Base-by-base conservation (phyloP, 495 filamentous ascomycete genomes). In the Daldinia loculata region DNA sequence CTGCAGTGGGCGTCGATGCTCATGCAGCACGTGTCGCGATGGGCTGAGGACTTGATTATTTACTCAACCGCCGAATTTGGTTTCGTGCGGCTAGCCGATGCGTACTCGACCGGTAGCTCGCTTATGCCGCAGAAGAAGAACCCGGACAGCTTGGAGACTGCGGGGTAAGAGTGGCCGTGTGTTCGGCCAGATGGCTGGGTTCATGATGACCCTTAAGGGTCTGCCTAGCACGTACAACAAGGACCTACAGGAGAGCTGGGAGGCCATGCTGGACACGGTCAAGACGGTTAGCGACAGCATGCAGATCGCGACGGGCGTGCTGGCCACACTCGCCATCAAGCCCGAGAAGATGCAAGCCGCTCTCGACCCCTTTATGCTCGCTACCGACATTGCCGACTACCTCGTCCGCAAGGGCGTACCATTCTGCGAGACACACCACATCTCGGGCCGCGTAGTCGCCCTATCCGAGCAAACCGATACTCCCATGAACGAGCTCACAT, bases 161-260 rank as follows among this genome's bases (percentile, higher is more conserved):
- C 87, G 95, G 5, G 95, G 94, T 17, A 98, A 98, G 84, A 83
- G 87, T 36, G 94, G 94, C 1, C 85, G 94, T 50, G 89, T 89
- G 8, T 95, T 97, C 75, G 93, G 93, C 2, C 90, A 94, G 74
- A 93, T 97, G 90, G 86, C 92, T 7, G 95, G 95, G 36, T 84
- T 98, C 72, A 95, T 93, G 89, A 88, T 86, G 79, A 95, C 90
- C 14, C 88, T 92, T 77, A 98, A 98, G 84, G 91, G 91, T 36
- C 85, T 97, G 22, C 93, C 95, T 2, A 91, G 89, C 26, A 96
- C 93, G 6, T 98, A 97, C 84, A 97, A 98, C 84, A 97, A 97
- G 83, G 92, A 97, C 76, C 83, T 97, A 15, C 95, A 98, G 80
- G 95, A 98, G 82, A 90, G 88, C 65, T 89, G 93, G 68, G 93